Evolutionary conservation across 208 protist genomes (phyloP), one percentile per base, ranked within the genome.

Genomic region (Leishmania arabica): DNA sequence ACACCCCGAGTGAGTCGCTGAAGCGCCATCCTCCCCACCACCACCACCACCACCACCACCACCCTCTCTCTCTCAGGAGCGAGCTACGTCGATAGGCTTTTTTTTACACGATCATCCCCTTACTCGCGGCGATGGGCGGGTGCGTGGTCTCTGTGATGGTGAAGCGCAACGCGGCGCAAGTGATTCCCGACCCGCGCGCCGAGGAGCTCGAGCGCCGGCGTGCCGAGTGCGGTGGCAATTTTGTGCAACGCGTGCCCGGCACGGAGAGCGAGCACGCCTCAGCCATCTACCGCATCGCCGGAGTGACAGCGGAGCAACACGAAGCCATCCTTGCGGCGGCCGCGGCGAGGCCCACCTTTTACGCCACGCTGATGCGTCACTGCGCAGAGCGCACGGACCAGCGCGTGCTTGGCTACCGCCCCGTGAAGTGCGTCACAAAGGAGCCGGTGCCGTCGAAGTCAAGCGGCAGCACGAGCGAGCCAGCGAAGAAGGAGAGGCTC

Each of bases 251-350:
- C 64, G 49, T 84, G 3, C 85, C 90, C 13, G 84, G 77, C 65
- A 95, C 90, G 5, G 91, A 89, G 78, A 95, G 88, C 47, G 76
- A 74, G 24, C 81, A 49, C 9, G 86, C 81, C 74, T 89, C 88
- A n/a, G 82, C 79, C 34, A 78, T 91, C 72, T 95, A 93, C 84
- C 92, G 88, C 77, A 82, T 92, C 37, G 86, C 69, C 51, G 78
- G 80, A 5, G 58, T 76, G 3, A 78, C 70, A 0, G 78, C 56
- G 13, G 81, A 71, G 80, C 72, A 91, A 53, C 82, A 85, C 53
- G 15, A 58, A 1, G 62, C 58, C 42, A 54, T 83, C 37, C 76
- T 56, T 15, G 77, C 66, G 13, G 82, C 77, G 8, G 82, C 77
- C 27, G 77, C 77, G 37, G 45, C 64, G 27, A 69, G 72, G 45